phyloP scores from a whole-genome alignment of 106 monocot genomes.

The Apostasia shenzhenica region DNA sequence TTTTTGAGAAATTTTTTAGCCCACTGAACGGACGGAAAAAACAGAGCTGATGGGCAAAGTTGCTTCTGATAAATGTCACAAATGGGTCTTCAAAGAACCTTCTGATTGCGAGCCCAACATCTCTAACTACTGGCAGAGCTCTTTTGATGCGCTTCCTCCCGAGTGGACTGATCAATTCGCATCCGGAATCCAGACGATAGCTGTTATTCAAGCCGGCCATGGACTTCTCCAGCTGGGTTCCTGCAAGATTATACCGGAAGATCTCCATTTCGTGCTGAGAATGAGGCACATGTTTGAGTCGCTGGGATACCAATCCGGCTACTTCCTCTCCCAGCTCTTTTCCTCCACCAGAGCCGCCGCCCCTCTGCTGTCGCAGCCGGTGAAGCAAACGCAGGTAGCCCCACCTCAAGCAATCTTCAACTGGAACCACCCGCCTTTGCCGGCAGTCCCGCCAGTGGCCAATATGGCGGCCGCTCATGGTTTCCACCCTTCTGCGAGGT shows the following conservation, averaged over 20 bases:
- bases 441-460: constrained; percentile 8
- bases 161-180: constrained; percentile 95
- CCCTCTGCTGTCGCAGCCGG: constrained; percentile 10
- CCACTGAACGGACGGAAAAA: too few relatives aligned
- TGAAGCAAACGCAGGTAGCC: constrained; percentile 30
- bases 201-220: constrained; percentile 93
- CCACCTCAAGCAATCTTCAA: constrained; percentile 39
- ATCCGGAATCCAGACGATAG: constrained; percentile 93
- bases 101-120: constrained; percentile 89
- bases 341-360: constrained; percentile 28
- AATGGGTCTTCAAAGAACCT: constrained; percentile 97
- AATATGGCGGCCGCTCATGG: background rate
- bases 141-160: constrained; percentile 88
- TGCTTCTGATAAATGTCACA: constrained; percentile 97
- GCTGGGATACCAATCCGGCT: constrained; percentile 78
- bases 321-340: constrained; percentile 86
- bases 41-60: constrained; percentile 82
- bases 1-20: too few relatives aligned
- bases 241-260: constrained; percentile 92
- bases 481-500: constrained; percentile 20
- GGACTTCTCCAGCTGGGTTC: constrained; percentile 83
- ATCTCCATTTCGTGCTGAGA: constrained; percentile 81
- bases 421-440: constrained; percentile 43
- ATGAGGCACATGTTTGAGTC: constrained; percentile 93
- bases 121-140: constrained; percentile 98